Evolutionary conservation across 768 basidiomycete species (phyloP).

Genomic region (Agrocybe pediades): DNA sequence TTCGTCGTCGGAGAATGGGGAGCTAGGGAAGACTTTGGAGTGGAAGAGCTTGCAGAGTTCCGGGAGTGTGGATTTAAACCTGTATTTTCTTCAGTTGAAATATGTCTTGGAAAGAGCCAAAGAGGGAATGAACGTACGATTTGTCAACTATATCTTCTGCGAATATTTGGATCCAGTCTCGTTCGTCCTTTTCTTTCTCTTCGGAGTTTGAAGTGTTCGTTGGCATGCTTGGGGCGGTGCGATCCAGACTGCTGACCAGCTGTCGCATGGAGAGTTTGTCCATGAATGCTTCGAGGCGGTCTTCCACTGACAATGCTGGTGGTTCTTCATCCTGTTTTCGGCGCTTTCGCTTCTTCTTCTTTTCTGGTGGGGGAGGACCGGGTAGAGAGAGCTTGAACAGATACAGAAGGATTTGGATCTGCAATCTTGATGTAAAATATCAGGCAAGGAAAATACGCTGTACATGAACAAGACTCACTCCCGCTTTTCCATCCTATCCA

Average conservation of each 20-base stretch:
- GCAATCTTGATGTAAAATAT: slow-evolving; percentile 45
- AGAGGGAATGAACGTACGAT: slow-evolving; percentile 43
- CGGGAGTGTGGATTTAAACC: slow-evolving; percentile 58
- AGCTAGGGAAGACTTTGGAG: slow-evolving; percentile 65
- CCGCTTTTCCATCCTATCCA: slow-evolving; percentile 68
- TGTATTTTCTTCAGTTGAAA: slow-evolving; percentile 24
- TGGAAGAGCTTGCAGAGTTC: slow-evolving; percentile 58
- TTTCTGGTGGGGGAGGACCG: slow-evolving; percentile 27
- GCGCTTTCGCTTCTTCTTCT: slow-evolving; percentile 30
- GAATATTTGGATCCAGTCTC: slow-evolving; percentile 79
- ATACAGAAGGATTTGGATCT: slow-evolving; percentile 76
- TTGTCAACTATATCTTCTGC: slow-evolving; percentile 67
- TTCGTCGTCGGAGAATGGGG: slow-evolving; percentile 58
- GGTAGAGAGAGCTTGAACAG: slow-evolving; percentile 66
- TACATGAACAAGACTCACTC: slow-evolving; percentile 62
- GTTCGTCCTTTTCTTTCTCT: slow-evolving; percentile 25
- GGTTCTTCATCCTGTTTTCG: slow-evolving; percentile 14
- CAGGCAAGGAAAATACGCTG: neutral
- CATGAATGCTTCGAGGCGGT: slow-evolving; percentile 72
- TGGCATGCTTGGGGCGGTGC: neutral
- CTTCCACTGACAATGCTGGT: slow-evolving; percentile 37
- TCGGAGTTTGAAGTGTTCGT: neutral
- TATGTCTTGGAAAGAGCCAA: neutral
- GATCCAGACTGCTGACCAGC: slow-evolving; percentile 45
- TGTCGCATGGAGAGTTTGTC: slow-evolving; percentile 83